These are phyloP conservation scores for Marasmius fiardii DNA, from an alignment of 1,284 basidiomycete species.

Conservation along the genomic window DNA sequence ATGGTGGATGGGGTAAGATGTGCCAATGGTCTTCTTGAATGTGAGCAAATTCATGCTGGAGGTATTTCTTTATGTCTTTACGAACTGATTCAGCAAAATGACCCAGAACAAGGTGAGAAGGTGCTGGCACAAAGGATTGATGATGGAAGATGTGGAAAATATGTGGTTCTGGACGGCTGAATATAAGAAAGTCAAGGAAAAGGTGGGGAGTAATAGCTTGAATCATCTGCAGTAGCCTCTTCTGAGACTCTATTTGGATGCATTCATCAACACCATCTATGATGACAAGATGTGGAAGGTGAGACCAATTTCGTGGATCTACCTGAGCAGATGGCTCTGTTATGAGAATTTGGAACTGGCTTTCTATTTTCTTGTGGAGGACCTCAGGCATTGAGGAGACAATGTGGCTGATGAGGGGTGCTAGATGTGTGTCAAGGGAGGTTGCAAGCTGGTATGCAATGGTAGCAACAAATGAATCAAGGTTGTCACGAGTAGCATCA, in stretches of 20 bases:
- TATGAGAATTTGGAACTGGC: not conserved
- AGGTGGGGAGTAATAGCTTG: too few species aligned
- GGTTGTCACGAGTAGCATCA: not conserved
- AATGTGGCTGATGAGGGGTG: too few species aligned
- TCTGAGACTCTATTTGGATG: too few species aligned
- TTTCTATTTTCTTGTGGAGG: not conserved
- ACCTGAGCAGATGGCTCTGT: not conserved
- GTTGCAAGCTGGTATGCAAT: not conserved
- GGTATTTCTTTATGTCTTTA: not conserved
- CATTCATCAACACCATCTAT: not conserved
- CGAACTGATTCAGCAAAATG: not conserved
- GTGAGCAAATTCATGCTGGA: too few species aligned
- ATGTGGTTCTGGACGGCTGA: not conserved
- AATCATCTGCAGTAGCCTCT: too few species aligned
- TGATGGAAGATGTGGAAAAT: not conserved
- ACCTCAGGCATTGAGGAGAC: not conserved
- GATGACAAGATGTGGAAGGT: not conserved
- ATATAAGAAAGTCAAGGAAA: too few species aligned
- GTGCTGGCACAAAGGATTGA: not conserved
- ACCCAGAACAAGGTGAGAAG: not conserved
- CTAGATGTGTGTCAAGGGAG: not conserved
- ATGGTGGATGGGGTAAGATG: not conserved
- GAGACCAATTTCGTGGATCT: not conserved
- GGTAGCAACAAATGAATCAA: not conserved
- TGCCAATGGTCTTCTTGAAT: not conserved